A percentile compares a stretch with the other conserved stretches of the same genome.
These are phyloP conservation scores for Catharanthus roseus DNA, from an alignment of 257 asterid species.

Conservation along the genomic window DNA sequence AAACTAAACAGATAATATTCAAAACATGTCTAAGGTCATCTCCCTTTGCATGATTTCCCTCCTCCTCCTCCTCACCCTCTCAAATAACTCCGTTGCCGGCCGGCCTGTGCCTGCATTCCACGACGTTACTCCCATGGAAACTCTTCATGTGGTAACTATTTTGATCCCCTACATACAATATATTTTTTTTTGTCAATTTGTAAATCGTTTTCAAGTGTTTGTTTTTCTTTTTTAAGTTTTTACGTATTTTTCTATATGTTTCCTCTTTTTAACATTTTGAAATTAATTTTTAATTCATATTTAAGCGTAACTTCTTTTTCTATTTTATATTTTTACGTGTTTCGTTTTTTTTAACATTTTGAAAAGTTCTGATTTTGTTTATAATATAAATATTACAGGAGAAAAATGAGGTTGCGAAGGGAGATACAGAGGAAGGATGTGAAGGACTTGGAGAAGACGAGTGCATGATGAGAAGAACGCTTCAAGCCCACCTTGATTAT, in stretches of 20 bases:
- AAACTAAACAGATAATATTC: no score
- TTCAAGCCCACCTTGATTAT: slow-evolving; percentile 64
- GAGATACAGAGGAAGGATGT: slow-evolving; percentile 38
- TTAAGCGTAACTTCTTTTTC: no score
- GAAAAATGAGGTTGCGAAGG: slow-evolving; percentile 30
- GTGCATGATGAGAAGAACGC: slow-evolving; percentile 59
- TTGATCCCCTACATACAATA: no score
- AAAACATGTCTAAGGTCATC: slow-evolving; percentile 37
- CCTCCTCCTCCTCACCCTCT: slow-evolving; percentile 32
- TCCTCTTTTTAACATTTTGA: neutral
- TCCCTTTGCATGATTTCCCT: slow-evolving; percentile 29
- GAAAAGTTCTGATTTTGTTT: no score
- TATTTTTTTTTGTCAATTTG: neutral
- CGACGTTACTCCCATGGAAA: slow-evolving; percentile 60
- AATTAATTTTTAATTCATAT: no score
- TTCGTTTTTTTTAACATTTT: no score
- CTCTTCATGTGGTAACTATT: slow-evolving; percentile 21
- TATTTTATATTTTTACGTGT: no score
- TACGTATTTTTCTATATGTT: no score
- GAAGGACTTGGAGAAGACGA: slow-evolving; percentile 55
- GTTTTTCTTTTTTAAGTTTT: no score
- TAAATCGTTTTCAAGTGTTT: neutral
- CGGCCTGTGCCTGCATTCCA: slow-evolving; percentile 36
- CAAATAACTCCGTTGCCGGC: slow-evolving; percentile 23
- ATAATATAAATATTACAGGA: slow-evolving; percentile 13